These are phyloP conservation scores for Boletus subcaerulescens DNA, from an alignment of 768 basidiomycete genomes.

Conservation along the genomic window DNA sequence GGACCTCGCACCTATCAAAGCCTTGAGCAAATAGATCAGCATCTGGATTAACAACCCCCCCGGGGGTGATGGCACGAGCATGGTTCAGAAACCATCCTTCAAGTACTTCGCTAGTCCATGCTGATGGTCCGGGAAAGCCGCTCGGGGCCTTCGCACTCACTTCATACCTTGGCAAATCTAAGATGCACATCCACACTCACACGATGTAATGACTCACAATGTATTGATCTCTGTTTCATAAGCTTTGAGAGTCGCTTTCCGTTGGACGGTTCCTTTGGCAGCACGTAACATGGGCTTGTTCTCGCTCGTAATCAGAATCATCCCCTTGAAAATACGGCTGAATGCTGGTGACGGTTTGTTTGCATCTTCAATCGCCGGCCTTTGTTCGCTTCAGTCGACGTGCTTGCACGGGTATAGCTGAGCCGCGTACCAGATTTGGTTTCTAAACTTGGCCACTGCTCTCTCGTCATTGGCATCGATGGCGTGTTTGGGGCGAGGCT, in stretches of 20 bases:
- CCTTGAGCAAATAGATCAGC: constrained; percentile 34
- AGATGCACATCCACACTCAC: neutral
- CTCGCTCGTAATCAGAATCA: constrained; percentile 45
- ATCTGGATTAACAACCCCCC: constrained; percentile 7
- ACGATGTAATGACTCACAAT: constrained; percentile 31
- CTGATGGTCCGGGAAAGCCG: constrained; percentile 19
- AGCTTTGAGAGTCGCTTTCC: constrained; percentile 35
- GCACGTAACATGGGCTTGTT: constrained; percentile 44
- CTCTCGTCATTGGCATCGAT: constrained; percentile 24
- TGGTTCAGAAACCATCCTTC: constrained; percentile 30
- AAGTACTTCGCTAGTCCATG: constrained; percentile 23
- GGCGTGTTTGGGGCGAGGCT: constrained; percentile 14
- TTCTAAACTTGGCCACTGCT: constrained; percentile 29
- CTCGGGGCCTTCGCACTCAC: constrained; percentile 20
- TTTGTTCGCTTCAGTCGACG: constrained; percentile 7
- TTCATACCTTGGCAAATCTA: constrained; percentile 26
- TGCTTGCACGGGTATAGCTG: neutral
- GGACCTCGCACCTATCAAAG: constrained; percentile 42
- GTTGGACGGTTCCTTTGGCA: constrained; percentile 44
- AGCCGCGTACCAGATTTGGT: constrained; percentile 31
- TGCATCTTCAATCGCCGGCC: constrained; percentile 44
- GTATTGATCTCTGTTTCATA: constrained; percentile 48
- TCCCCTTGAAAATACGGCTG: constrained; percentile 49
- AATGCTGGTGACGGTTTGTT: constrained; percentile 41
- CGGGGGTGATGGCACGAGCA: constrained; percentile 14